Evolutionary conservation across 768 basidiomycete genomes (phyloP).

Genomic region (Cubamyces lactineus): DNA sequence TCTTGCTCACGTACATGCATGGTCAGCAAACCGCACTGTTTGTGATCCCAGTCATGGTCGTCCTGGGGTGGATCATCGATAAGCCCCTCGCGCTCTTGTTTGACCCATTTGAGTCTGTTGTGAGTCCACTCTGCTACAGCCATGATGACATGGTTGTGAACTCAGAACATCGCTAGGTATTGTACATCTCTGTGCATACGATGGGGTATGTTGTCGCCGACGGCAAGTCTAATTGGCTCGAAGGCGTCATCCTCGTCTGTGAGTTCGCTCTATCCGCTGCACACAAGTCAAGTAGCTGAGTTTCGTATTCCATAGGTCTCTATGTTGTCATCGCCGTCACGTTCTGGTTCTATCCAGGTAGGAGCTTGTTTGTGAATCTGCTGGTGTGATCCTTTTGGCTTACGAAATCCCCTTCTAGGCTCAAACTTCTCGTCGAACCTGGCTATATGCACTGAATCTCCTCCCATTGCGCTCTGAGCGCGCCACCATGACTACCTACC

Average conservation of each 20-base stretch:
- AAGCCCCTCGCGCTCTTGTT: conserved; percentile 84
- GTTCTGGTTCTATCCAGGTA: conserved; percentile 58
- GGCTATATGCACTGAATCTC: conserved; percentile 30
- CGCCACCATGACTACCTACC: not conserved
- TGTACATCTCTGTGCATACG: conserved; percentile 55
- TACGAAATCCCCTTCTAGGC: conserved; percentile 34
- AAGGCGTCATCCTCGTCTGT: conserved; percentile 81
- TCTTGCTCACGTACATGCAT: conserved; percentile 5
- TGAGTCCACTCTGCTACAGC: conserved; percentile 28
- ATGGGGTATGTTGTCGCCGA: conserved; percentile 88
- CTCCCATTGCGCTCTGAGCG: conserved; percentile 17
- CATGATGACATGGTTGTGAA: not conserved
- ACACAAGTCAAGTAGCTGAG: conserved; percentile 1
- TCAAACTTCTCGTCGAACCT: conserved; percentile 39
- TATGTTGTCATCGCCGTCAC: conserved; percentile 59
- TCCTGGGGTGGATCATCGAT: conserved; percentile 77
- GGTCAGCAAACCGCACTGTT: conserved; percentile 72
- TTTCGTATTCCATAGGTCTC: conserved; percentile 39
- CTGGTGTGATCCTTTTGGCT: not conserved
- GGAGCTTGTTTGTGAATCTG: not conserved
- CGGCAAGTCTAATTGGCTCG: conserved; percentile 92
- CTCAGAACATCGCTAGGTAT: conserved; percentile 24
- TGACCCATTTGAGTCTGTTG: conserved; percentile 81
- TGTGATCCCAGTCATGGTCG: conserved; percentile 74
- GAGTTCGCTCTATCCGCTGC: conserved; percentile 18